Base-by-base conservation (phyloP, 768 basidiomycete species). In the Xanthoconium stramineum region DNA sequence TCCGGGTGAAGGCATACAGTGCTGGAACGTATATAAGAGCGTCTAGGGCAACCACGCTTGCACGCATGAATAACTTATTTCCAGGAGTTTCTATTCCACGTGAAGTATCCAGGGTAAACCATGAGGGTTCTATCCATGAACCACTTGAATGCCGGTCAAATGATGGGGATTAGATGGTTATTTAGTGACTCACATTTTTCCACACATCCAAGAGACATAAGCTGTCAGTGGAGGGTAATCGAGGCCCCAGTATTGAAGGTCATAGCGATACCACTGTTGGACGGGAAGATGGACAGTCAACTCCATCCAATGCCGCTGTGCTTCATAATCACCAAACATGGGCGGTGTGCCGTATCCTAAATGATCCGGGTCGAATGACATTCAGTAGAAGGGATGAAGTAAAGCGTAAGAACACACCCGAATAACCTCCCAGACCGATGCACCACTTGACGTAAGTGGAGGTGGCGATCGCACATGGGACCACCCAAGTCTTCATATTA, bases 301-400 rank as follows among this genome's bases (percentile, higher is more conserved):
- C 63, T 95, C 94, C 90, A 96, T 91, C 94, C 94, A 96, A 72
- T 95, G 94, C 51, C 94, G 77, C 65, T 95, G 94, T 0, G 94
- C 94, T 69, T 96, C 94, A 62, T 91, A 96, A 72, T 96, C 94
- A 4, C 94, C 94, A 60, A 80, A 91, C 85, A 94, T 86, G 0
- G 91, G 92, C 0, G 93, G 89, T 3, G 83, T 82, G 32, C 69
- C 76, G 60, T 81, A 69, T 7, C 93, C 92, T 91, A 58, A 6
- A 29, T 1, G 9, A 3, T 2, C 10, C 3, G 36, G 1, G 35
- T 48, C 15, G 11, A 33, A 36, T 30, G 10, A 11, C 1, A 13
- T 40, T 50, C 13, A 20, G 42, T 8, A 19, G 2, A 6, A 30
- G 6, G 1, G 47, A 44, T 28, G n/a, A 44, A 6, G 15, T 6